A percentile compares a stretch with the other conserved stretches of the same genome.
These are phyloP conservation scores for Juglanconis oblonga DNA, from an alignment of 2,329 filamentous ascomycete species.

Conservation along the genomic window DNA sequence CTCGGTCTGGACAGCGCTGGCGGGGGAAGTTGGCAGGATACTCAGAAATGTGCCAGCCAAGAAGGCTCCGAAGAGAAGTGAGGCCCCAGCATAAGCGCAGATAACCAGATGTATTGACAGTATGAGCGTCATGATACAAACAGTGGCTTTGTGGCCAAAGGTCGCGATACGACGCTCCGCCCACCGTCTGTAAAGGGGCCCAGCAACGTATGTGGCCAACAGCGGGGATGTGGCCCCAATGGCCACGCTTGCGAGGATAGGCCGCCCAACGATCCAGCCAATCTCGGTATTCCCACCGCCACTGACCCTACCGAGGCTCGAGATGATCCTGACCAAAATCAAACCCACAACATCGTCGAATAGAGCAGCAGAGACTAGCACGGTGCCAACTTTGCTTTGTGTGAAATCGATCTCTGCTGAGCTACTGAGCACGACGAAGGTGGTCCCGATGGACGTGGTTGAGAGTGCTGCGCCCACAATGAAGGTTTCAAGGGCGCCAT, in stretches of 20 bases:
- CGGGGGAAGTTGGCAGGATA: conserved; percentile 33
- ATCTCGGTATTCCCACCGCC: conserved; percentile 25
- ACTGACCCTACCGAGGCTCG: conserved; percentile 22
- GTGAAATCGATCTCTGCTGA: conserved; percentile 34
- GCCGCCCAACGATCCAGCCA: conserved; percentile 35
- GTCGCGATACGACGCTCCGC: conserved; percentile 31
- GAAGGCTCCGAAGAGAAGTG: conserved; percentile 36
- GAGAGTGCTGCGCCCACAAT: conserved; percentile 14
- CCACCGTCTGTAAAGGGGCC: conserved; percentile 31
- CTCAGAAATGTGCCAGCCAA: conserved; percentile 38
- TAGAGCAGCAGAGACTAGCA: conserved; percentile 43
- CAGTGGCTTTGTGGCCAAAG: conserved; percentile 27
- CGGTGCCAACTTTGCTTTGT: conserved; percentile 40
- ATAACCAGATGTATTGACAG: conserved; percentile 28
- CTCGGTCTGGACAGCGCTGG: conserved; percentile 31
- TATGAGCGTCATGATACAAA: conserved; percentile 31
- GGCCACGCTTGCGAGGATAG: conserved; percentile 34
- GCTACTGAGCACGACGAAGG: conserved; percentile 30
- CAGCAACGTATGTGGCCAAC: conserved; percentile 35
- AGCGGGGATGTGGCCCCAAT: conserved; percentile 34
- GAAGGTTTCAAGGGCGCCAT: conserved; percentile 24
- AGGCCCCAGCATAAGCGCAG: conserved; percentile 34
- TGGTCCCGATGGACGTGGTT: conserved; percentile 17
- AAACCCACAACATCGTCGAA: conserved; percentile 45
- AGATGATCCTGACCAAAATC: conserved; percentile 34